phyloP scores from a whole-genome alignment of 441 rosid genomes.

The Euphorbia schlechtendalii region DNA sequence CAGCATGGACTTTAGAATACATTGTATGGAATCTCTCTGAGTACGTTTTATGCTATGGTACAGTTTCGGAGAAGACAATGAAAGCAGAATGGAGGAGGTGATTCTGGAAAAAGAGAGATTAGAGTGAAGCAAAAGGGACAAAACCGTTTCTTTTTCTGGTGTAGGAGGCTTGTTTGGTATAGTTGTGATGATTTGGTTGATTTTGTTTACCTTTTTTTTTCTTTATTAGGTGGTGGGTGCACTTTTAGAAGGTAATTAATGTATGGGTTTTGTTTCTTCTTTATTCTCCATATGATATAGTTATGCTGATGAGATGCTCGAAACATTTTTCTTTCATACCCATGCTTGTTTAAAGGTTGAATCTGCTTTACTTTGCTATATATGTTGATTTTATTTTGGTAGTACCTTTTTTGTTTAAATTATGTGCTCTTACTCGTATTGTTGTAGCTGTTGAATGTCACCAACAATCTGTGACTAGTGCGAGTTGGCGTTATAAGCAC shows the following conservation, averaged over 20 bases:
- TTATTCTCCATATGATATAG: not conserved
- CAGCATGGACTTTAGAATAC: too few species aligned
- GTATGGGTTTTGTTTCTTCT: not conserved
- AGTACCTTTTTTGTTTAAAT: too few species aligned
- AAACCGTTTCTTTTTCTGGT: not conserved
- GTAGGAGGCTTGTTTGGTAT: not conserved
- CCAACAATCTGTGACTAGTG: too few species aligned
- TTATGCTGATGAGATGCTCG: not conserved
- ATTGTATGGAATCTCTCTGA: not conserved
- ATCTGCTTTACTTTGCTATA: not conserved
- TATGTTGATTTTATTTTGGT: too few species aligned
- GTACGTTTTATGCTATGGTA: not conserved
- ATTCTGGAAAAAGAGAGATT: conserved; percentile 15
- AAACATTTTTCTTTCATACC: not conserved
- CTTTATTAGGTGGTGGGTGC: conserved; percentile 6
- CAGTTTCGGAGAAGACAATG: conserved; percentile 48
- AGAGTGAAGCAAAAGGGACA: conserved; percentile 18
- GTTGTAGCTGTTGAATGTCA: too few species aligned
- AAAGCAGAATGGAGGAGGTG: conserved; percentile 77
- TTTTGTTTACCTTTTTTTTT: not conserved
- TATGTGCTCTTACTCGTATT: too few species aligned
- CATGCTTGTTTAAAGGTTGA: not conserved
- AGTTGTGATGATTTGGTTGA: not conserved
- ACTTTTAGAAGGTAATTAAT: not conserved
- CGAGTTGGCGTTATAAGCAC: too few species aligned